Evolutionary conservation across 169 alveolate genomes (phyloP).

Genomic region (Amoebophrya sp.): DNA sequence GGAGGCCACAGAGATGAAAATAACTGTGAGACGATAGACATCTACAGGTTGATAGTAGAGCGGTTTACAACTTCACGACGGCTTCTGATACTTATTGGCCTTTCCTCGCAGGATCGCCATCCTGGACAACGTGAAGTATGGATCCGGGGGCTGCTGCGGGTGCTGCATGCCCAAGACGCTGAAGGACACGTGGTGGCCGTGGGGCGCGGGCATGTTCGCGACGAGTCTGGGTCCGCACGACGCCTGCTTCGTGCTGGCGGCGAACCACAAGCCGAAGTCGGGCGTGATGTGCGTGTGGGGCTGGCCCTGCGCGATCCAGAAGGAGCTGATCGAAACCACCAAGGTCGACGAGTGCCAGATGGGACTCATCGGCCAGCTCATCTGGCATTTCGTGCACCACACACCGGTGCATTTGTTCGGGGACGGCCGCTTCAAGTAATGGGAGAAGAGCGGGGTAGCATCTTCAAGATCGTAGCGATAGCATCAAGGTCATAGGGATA

Average conservation of each 20-base stretch:
- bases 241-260: slow-evolving; percentile 32
- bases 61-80: too few species aligned
- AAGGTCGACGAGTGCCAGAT: slow-evolving; percentile 32
- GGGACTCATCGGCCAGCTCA: slow-evolving; percentile 22
- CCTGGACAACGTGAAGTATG: slow-evolving; percentile 13
- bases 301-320: slow-evolving; percentile 34
- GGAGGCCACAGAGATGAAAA: too few species aligned
- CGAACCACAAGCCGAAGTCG: slow-evolving; percentile 24
- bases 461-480: too few species aligned
- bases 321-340: slow-evolving; percentile 36
- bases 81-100: too few species aligned
- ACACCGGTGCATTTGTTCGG: slow-evolving; percentile 34
- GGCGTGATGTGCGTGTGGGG: slow-evolving; percentile 33
- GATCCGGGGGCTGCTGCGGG: slow-evolving; percentile 9
- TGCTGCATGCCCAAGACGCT: slow-evolving; percentile 9
- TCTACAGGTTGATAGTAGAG: too few species aligned
- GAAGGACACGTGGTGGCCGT: slow-evolving; percentile 34
- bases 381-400: slow-evolving; percentile 38
- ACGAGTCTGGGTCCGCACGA: slow-evolving; percentile 37
- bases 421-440: slow-evolving; percentile 28
- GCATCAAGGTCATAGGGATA: too few species aligned
- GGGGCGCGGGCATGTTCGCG: slow-evolving; percentile 42
- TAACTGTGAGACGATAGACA: too few species aligned
- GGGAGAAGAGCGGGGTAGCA: too few species aligned
- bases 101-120: slow-evolving; percentile 8